Base-by-base conservation (phyloP, 1,139 yeast species). In the Sugiyamaella neomexicana region DNA sequence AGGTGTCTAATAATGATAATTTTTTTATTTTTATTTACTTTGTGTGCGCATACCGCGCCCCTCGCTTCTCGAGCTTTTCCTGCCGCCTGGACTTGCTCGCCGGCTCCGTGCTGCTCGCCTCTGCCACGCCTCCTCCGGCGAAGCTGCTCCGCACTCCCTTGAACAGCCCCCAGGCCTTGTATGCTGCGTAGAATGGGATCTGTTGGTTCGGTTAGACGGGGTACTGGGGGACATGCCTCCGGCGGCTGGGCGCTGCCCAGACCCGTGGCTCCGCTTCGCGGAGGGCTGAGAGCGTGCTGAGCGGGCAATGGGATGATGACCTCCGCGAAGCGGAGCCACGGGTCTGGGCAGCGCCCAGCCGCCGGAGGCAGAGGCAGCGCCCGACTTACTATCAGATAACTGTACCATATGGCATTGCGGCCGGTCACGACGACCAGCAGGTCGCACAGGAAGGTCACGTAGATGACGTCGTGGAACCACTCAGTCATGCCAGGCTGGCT, bases 391-490 rank as follows among this genome's bases (percentile, higher is more conserved):
- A 55, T 44, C 9, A 72, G 54, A 62, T 77, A 80, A 27, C 84
- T 58, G 69, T 78, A 80, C 89, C 89, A 88, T 8, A 83, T 80
- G 62, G 78, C 77, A 68, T 80, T 81, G 29, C 80, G 67, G 6
- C 89, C 89, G 41, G 81, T 68, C 0, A 82, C 17, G 12, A 82
- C 66, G 71, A 83, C 79, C 51, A 86, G 70, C 0, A 85, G 54
- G 61, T 83, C 83, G 59, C 85, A 75, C 13, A 79, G 64, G 78
- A 88, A 78, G 1, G 95, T 87, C 52, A 86, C 70, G 65, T 88
- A 88, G 54, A 89, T 75, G 20, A 87, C 71, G 66, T 89, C 96
- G 65, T 85, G 85, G 72, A 87, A 72, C 72, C 86, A 87, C 68
- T 89, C 96, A 17, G 84, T 85, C 44, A 89, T 72, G 0, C 96